Evolutionary conservation across 78 protist species (phyloP).

Genomic region (Emiliania huxleyi): DNA sequence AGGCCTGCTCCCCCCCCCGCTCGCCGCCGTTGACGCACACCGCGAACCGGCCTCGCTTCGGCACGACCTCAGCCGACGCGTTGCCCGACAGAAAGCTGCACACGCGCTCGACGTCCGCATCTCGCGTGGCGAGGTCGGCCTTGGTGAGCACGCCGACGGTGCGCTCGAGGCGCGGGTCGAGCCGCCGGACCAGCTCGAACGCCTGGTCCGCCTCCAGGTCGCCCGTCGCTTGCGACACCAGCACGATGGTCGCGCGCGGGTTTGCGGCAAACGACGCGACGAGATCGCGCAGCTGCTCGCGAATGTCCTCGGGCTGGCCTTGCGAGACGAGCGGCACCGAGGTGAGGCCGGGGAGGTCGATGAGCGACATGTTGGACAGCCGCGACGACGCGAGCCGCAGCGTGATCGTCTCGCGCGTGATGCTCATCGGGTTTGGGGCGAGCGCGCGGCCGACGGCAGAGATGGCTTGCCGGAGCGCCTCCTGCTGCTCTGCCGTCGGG

Average conservation of each 20-base stretch:
- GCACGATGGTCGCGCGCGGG: background rate
- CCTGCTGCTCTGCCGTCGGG: background rate
- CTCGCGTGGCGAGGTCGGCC: constrained; percentile 39
- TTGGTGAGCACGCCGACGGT: constrained; percentile 66
- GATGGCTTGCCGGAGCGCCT: background rate
- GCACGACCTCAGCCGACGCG: background rate
- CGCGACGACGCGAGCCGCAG: background rate
- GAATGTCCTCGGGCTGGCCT: constrained; percentile 90
- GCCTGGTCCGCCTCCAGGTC: constrained; percentile 65
- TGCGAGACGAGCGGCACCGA: constrained; percentile 74
- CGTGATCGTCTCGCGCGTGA: background rate
- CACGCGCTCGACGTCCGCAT: background rate
- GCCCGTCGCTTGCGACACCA: background rate
- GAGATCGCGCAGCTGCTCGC: background rate
- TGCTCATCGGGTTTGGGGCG: background rate
- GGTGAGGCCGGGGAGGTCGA: constrained; percentile 97
- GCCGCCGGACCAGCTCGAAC: constrained; percentile 64
- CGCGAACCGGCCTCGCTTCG: background rate
- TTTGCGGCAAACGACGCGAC: background rate
- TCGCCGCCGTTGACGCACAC: background rate
- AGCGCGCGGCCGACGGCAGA: background rate
- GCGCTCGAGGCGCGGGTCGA: constrained; percentile 79
- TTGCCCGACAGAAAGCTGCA: background rate
- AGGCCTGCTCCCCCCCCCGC: background rate
- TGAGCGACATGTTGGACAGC: constrained; percentile 81